Base-by-base conservation (phyloP, 768 basidiomycete genomes). In the Lepiota subincarnata region DNA sequence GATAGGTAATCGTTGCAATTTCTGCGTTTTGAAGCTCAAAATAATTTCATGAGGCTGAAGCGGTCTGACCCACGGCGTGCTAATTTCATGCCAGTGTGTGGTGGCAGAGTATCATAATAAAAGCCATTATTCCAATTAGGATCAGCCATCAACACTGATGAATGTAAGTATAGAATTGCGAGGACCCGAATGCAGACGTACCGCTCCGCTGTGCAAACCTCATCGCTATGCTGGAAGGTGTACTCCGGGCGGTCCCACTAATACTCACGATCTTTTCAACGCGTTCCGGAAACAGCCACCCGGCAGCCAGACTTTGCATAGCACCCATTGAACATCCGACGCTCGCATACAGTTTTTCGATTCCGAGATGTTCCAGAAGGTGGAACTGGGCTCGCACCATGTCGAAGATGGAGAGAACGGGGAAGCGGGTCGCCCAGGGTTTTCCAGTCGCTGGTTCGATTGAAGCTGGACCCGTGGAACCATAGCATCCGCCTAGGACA, bases 51-150 rank as follows among this genome's bases (percentile, higher is more conserved):
- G 20, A 35, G 34, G 26, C 19, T 24, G 39, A 12, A 26, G 4
- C 50, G 43, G 26, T 13, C 22, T 42, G 42, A 62, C 70, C 48
- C 63, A 97, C 95, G 97, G 59, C 97, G 82, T 22, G 97, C 97
- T 16, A 99, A 81, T 67, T 99, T 99, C 94, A 99, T 98, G 24
- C 97, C 97, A 1, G 86, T 90, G 66, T 99, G 97, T 0, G 97
- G 97, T 1, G 97, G 97, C n/a, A 95, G 66, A 6, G 79, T 77
- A 55, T 96, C 92, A 66, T 99, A 99, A 67, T 99, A 99, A 69
- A 96, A 98, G 3, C 97, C 97, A 34, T 93, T 86, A 57, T 98
- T 99, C 97, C 97, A 99, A 58, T 98, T 98, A 0, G 96, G 96
- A 70, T 99, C 97, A 1, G 96, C 90, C 97, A 99, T 99, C 49